phyloP scores from a whole-genome alignment of 2,329 filamentous ascomycete genomes.

The Capronia epimyces region DNA sequence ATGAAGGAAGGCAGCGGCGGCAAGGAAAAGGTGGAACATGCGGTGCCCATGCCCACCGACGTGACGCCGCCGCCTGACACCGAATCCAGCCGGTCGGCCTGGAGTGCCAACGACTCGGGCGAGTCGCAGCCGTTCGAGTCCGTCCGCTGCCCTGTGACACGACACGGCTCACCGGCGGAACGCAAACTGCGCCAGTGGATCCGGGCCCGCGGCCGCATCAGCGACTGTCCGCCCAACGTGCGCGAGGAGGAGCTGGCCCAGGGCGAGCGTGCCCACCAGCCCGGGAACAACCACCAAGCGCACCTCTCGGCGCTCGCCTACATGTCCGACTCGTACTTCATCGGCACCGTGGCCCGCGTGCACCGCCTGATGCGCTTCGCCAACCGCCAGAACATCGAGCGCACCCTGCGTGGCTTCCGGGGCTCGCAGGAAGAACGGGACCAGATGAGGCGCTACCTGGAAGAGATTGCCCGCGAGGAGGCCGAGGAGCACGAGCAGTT shows the following conservation, averaged over 20 bases:
- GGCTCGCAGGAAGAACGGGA: slow-evolving; percentile 42
- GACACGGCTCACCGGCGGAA: slow-evolving; percentile 48
- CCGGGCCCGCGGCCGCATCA: slow-evolving; percentile 34
- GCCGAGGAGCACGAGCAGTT: slow-evolving; percentile 36
- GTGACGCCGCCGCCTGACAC: slow-evolving; percentile 35
- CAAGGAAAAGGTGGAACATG: slow-evolving; percentile 57
- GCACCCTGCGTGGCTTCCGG: slow-evolving; percentile 37
- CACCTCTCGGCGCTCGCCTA: slow-evolving; percentile 77
- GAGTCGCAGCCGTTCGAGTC: slow-evolving; percentile 34
- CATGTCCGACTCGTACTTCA: slow-evolving; percentile 88
- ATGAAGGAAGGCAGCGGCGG: slow-evolving; percentile 59
- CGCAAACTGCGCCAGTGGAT: slow-evolving; percentile 59
- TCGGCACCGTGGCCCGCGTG: slow-evolving; percentile 76
- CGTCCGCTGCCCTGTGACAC: slow-evolving; percentile 44
- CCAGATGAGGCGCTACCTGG: slow-evolving; percentile 37
- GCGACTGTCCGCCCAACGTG: slow-evolving; percentile 27
- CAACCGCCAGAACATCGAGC: slow-evolving; percentile 43
- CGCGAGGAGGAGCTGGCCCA: slow-evolving; percentile 22
- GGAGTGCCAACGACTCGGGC: slow-evolving; percentile 2
- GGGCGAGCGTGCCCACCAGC: slow-evolving; percentile 14
- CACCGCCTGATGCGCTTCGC: slow-evolving; percentile 75
- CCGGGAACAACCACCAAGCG: slow-evolving; percentile 29
- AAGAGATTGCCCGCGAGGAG: slow-evolving; percentile 42
- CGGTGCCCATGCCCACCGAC: slow-evolving; percentile 51
- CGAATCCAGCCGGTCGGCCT: neutral